phyloP scores from a whole-genome alignment of 306 rosid genomes.

The Cicer chorassanicum region DNA sequence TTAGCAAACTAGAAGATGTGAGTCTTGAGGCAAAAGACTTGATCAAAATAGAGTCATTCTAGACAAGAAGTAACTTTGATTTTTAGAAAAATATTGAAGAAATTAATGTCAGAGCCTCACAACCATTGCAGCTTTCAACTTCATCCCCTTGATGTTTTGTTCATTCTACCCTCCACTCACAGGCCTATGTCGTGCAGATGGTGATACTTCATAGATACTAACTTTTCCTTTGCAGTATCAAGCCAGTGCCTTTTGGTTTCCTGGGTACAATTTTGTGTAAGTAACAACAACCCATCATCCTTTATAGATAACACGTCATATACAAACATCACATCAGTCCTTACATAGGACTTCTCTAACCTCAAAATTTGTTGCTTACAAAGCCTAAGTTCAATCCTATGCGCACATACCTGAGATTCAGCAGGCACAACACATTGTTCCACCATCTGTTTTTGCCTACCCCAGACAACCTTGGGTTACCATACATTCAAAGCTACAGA shows the following conservation, averaged over 20 bases:
- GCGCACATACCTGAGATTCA: conserved; percentile 38
- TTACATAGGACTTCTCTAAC: conserved; percentile 63
- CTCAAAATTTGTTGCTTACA: conserved; percentile 50
- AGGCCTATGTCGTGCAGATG: conserved; percentile 55
- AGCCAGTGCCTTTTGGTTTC: conserved; percentile 61
- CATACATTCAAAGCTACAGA: conserved; percentile 74
- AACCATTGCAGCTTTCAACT: conserved; percentile 45
- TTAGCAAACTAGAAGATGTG: background rate
- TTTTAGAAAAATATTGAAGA: background rate
- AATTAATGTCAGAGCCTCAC: background rate
- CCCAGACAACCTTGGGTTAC: conserved; percentile 62
- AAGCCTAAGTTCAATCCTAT: conserved; percentile 44
- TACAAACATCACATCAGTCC: conserved; percentile 47
- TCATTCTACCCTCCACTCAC: conserved; percentile 36
- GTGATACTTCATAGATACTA: conserved; percentile 64
- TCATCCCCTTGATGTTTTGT: conserved; percentile 49
- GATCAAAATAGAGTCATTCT: background rate
- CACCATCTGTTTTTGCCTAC: conserved; percentile 45
- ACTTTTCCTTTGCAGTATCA: conserved; percentile 64
- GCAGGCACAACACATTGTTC: conserved; percentile 43
- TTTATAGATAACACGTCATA: conserved; percentile 14
- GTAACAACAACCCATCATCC: conserved; percentile 42
- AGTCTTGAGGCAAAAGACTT: conserved; percentile 14
- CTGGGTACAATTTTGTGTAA: conserved; percentile 55
- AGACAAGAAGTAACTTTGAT: background rate